These are phyloP conservation scores for Epithele typhae DNA, from an alignment of 768 basidiomycete genomes.

Conservation along the genomic window DNA sequence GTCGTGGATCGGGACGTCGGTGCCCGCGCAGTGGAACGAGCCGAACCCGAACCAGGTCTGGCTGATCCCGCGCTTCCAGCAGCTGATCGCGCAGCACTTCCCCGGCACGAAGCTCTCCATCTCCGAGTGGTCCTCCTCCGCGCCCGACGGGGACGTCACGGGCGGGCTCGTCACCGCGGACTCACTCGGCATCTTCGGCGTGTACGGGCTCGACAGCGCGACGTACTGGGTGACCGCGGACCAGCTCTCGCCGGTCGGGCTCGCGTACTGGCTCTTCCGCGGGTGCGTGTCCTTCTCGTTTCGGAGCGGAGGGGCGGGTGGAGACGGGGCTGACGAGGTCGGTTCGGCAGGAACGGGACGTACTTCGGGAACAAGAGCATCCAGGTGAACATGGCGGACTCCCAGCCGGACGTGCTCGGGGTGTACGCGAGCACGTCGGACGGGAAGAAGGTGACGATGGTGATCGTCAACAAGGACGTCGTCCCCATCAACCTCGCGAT, in stretches of 20 bases:
- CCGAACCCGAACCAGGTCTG: constrained; percentile 39
- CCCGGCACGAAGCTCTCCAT: constrained; percentile 55
- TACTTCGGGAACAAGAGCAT: constrained; percentile 41
- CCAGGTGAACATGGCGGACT: constrained; percentile 40
- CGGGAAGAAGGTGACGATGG: constrained; percentile 39
- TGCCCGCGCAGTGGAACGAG: constrained; percentile 40
- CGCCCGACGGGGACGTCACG: constrained; percentile 45
- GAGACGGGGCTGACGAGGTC: background rate
- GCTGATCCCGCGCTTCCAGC: constrained; percentile 48
- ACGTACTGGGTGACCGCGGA: constrained; percentile 51
- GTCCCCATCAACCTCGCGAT: constrained; percentile 37
- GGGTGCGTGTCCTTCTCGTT: constrained; percentile 32
- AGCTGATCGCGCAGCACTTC: constrained; percentile 43
- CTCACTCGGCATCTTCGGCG: constrained; percentile 47
- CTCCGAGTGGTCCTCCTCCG: constrained; percentile 47
- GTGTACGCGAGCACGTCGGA: constrained; percentile 42
- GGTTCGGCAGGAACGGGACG: constrained; percentile 35
- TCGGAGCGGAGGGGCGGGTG: background rate
- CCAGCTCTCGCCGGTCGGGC: constrained; percentile 43
- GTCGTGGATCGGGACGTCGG: constrained; percentile 43
- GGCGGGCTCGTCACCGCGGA: constrained; percentile 52
- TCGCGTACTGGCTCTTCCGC: constrained; percentile 54
- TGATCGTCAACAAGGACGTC: constrained; percentile 48
- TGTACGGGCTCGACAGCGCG: constrained; percentile 44
- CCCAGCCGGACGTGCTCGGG: constrained; percentile 38